Evolutionary conservation across 495 filamentous ascomycete species (phyloP), one percentile per base, ranked within the genome.

Genomic region (Podospora didyma): DNA sequence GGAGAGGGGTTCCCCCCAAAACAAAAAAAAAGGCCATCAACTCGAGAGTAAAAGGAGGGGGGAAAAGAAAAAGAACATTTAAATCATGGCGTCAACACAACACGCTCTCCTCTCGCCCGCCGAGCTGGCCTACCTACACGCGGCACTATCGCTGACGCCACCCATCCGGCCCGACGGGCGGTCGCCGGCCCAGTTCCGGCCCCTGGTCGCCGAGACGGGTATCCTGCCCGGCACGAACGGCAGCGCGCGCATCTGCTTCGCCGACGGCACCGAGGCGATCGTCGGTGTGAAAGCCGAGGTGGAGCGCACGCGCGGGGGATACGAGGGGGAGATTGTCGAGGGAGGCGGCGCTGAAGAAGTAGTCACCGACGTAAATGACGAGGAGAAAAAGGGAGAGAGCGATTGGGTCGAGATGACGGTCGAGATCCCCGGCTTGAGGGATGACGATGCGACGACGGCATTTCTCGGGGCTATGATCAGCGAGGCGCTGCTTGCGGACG

Each of bases 201-300:
- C 92, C 0, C 74, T 98, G 2, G 77, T 87, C 11, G 95, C 95
- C 56, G 95, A 97, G 73, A 87, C 87, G 7, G 88, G 88, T 39
- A 90, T 97, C 50, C 83, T 98, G 0, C 92, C 95, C 0, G 83
- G 84, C 50, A 85, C 92, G 22, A 96, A 97, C 69, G 94, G 95
- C 47, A 92, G 88, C 73, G 92, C 94, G 56, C 85, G 95, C 39
- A 83, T 98, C 46, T 93, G 92, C 54, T 96, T 96, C 70, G 89
- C 90, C 12, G 94, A 97, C 68, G 95, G 95, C 44, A 93, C 89
- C 2, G 93, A 98, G 72, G 94, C 92, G 7, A 86, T 97, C 56
- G 93, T 96, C 20, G 94, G 94, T 31, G 86, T 97, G 48, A 97
- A 97, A 70, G 90, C 86, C 3, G 93, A 97, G 70, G 89, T 97